phyloP scores from a whole-genome alignment of 129 eudicot genomes.

The Oenanthe sinensis region DNA sequence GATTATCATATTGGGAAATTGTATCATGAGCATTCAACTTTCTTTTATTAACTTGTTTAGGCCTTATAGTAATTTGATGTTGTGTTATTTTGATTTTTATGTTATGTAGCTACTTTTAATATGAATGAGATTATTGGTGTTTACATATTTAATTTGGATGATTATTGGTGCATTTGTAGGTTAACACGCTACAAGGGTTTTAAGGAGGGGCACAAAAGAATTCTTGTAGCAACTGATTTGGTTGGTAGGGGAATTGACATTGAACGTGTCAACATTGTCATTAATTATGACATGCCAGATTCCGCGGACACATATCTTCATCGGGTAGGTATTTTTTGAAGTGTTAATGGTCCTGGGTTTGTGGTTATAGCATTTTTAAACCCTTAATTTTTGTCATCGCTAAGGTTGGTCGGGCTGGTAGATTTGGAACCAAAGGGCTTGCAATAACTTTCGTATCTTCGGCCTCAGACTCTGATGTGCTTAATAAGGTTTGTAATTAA shows the following conservation, averaged over 20 bases:
- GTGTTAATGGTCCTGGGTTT: background rate
- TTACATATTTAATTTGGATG: background rate
- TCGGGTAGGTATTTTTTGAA: slow-evolving; percentile 29
- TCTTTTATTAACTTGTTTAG: background rate
- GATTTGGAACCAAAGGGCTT: slow-evolving; percentile 97
- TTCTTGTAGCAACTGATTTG: slow-evolving; percentile 91
- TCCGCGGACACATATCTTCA: slow-evolving; percentile 95
- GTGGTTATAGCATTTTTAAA: background rate
- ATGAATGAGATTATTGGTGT: background rate
- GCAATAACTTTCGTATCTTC: slow-evolving; percentile 90
- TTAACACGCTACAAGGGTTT: slow-evolving; percentile 86
- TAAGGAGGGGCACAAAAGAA: slow-evolving; percentile 94
- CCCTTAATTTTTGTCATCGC: background rate
- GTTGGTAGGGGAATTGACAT: slow-evolving; percentile 97
- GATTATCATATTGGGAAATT: background rate
- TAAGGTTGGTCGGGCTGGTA: slow-evolving; percentile 96
- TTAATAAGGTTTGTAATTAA: slow-evolving; percentile 52
- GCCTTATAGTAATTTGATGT: background rate
- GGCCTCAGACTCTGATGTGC: slow-evolving; percentile 82
- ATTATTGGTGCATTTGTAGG: slow-evolving; percentile 25
- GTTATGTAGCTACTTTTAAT: background rate
- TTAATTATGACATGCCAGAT: slow-evolving; percentile 97
- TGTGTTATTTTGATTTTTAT: background rate
- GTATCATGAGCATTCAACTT: background rate
- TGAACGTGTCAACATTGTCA: slow-evolving; percentile 93